phyloP scores from a whole-genome alignment of 2,329 filamentous ascomycete genomes.

The Domatiomyces globalis region DNA sequence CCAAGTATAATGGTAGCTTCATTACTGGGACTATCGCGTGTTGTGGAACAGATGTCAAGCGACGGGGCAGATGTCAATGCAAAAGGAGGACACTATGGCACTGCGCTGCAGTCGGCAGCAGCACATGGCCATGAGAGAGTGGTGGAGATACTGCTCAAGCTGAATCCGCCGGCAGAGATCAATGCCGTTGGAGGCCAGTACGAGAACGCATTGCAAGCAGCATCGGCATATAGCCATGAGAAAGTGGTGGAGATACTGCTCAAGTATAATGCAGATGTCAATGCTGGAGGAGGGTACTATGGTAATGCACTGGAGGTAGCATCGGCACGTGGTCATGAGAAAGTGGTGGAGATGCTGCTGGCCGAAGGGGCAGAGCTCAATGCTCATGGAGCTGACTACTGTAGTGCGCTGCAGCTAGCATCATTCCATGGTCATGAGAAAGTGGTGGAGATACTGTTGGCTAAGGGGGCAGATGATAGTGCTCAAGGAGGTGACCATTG shows the following conservation, averaged over 20 bases:
- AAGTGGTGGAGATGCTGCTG: constrained; percentile 10
- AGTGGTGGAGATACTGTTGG: constrained; percentile 1
- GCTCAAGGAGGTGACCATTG: constrained; percentile 3
- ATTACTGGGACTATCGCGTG: not conserved
- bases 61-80: constrained; percentile 1
- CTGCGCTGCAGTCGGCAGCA: constrained; percentile 10
- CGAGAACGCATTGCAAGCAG: constrained; percentile 5
- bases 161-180: constrained; percentile 4
- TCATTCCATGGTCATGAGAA: constrained; percentile 1
- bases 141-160: constrained; percentile 1
- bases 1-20: not conserved
- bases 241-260: constrained; percentile 6
- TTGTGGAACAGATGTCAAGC: not conserved
- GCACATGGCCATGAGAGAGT: constrained; percentile 1
- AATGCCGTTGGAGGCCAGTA: constrained; percentile 7
- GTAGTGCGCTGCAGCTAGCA: constrained; percentile 1
- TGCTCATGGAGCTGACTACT: constrained; percentile 7
- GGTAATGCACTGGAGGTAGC: constrained; percentile 9
- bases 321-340: constrained; percentile 2
- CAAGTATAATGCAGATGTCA: constrained; percentile 13
- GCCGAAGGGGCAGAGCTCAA: constrained; percentile 11
- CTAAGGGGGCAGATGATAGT: not conserved
- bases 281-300: constrained; percentile 7
- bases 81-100: constrained; percentile 11
- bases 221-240: constrained; percentile 3